Evolutionary conservation across 1,284 basidiomycete genomes (phyloP).

Genomic region (Peniophora sp.): DNA sequence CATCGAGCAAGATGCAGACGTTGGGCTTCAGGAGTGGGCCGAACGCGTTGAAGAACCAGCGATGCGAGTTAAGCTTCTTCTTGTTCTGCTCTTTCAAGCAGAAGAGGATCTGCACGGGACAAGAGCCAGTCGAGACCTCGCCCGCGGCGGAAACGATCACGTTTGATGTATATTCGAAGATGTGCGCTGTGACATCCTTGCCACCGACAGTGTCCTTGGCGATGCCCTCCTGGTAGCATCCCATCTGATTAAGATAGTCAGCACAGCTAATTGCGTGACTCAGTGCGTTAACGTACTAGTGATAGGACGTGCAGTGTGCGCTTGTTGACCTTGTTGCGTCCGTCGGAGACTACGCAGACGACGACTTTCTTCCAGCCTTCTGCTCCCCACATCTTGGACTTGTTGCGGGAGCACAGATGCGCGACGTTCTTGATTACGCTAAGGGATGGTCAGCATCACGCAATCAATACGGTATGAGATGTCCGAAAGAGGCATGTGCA

Average conservation of each 20-base stretch:
- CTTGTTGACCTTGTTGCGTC: slow-evolving; percentile 86
- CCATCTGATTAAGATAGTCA: slow-evolving; percentile 60
- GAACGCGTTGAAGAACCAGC: slow-evolving; percentile 98
- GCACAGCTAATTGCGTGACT: background rate
- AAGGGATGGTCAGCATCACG: slow-evolving; percentile 4
- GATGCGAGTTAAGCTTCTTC: slow-evolving; percentile 89
- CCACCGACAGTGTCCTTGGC: slow-evolving; percentile 89
- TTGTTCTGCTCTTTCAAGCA: slow-evolving; percentile 95
- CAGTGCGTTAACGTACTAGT: slow-evolving; percentile 36
- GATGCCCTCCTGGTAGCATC: slow-evolving; percentile 93
- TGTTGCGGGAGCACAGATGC: slow-evolving; percentile 72
- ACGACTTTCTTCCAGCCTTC: slow-evolving; percentile 96
- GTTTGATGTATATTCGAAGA: slow-evolving; percentile 86
- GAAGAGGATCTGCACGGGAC: slow-evolving; percentile 90
- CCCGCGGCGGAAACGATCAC: slow-evolving; percentile 80
- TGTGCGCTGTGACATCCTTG: slow-evolving; percentile 90
- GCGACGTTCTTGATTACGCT: slow-evolving; percentile 88
- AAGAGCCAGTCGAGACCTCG: slow-evolving; percentile 74
- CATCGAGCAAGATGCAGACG: slow-evolving; percentile 83
- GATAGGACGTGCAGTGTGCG: slow-evolving; percentile 78
- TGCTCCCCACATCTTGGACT: slow-evolving; percentile 90
- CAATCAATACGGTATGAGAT: background rate
- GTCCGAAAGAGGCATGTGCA: background rate
- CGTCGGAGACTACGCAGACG: slow-evolving; percentile 89
- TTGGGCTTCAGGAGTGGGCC: slow-evolving; percentile 82